Percentiles rank a stretch among this genome's conserved stretches.
Conservation (phyloP, 2,329 filamentous ascomycete genomes). For the Beauveria brongniartii region DNA sequence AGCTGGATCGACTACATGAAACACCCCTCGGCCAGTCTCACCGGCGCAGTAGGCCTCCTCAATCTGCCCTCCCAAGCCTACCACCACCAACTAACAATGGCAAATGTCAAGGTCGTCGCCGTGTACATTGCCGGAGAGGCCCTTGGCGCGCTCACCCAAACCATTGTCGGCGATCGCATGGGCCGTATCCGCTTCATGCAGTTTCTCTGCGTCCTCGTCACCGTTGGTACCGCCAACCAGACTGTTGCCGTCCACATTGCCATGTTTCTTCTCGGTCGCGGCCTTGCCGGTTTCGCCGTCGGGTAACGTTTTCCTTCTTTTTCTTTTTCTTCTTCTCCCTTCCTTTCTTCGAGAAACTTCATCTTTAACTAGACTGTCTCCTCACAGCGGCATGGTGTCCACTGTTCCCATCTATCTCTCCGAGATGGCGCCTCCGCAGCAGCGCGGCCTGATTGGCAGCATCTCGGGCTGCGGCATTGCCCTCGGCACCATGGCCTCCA, state of each 20-base stretch:
- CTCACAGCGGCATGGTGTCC: slow-evolving; percentile 34
- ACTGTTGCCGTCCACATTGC: slow-evolving; percentile 46
- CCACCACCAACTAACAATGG: too few relatives aligned
- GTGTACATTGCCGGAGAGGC: slow-evolving; percentile 54
- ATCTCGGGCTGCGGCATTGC: slow-evolving; percentile 46
- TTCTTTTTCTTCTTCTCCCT: too few relatives aligned
- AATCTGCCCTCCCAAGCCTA: neutral
- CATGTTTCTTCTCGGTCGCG: slow-evolving; percentile 44
- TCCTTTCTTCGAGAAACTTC: too few relatives aligned
- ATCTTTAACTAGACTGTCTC: too few relatives aligned
- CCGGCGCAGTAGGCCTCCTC: slow-evolving; percentile 34
- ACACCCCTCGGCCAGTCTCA: slow-evolving; percentile 44
- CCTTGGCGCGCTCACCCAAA: slow-evolving; percentile 44
- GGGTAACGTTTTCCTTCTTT: neutral
- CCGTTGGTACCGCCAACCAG: slow-evolving; percentile 44
- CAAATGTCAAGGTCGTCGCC: slow-evolving; percentile 34
- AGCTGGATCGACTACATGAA: slow-evolving; percentile 54
- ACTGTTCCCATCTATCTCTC: slow-evolving; percentile 48
- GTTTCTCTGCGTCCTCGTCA: slow-evolving; percentile 45
- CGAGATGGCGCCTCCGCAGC: slow-evolving; percentile 41
- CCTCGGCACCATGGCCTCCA: slow-evolving; percentile 47
- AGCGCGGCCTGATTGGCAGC: slow-evolving; percentile 45
- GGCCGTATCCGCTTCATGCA: slow-evolving; percentile 47
- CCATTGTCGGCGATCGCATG: slow-evolving; percentile 42
- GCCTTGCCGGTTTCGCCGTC: slow-evolving; percentile 30